These are phyloP conservation scores for Leccinum ochraceum DNA, from an alignment of 768 basidiomycete genomes.

Conservation along the genomic window DNA sequence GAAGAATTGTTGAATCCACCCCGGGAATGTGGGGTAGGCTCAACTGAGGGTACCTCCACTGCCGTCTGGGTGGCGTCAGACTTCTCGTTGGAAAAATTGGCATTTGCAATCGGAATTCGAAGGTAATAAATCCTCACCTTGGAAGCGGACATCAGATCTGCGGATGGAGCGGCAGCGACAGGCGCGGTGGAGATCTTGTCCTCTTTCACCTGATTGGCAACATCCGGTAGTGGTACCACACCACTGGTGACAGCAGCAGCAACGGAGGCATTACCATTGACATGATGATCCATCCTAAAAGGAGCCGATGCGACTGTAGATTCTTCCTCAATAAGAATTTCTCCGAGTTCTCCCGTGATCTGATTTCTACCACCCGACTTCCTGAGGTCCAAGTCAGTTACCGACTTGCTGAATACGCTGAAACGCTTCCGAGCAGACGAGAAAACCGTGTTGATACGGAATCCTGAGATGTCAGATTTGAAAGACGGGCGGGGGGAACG, in stretches of 20 bases:
- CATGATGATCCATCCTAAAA: slow-evolving; percentile 33
- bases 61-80: background rate
- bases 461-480: slow-evolving; percentile 43
- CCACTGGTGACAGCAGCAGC: slow-evolving; percentile 24
- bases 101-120: background rate
- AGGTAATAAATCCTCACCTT: slow-evolving; percentile 14
- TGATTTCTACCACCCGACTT: slow-evolving; percentile 38
- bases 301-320: slow-evolving; percentile 11
- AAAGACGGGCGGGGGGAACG: slow-evolving; percentile 47
- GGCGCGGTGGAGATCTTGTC: slow-evolving; percentile 7
- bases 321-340: slow-evolving; percentile 60
- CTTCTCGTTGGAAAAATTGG: slow-evolving; percentile 12
- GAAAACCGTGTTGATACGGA: slow-evolving; percentile 42
- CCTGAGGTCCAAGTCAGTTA: slow-evolving; percentile 23
- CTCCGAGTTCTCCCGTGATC: slow-evolving; percentile 70
- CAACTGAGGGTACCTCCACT: slow-evolving; percentile 16
- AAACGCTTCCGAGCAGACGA: slow-evolving; percentile 60
- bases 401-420: slow-evolving; percentile 51
- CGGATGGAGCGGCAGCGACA: background rate
- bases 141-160: background rate
- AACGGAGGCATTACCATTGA: slow-evolving; percentile 23
- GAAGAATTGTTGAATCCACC: background rate
- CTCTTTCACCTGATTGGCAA: slow-evolving; percentile 13
- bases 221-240: slow-evolving; percentile 18
- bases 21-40: slow-evolving; percentile 18